Conservation (phyloP, 768 basidiomycete genomes). For the Hericium alpestre region DNA sequence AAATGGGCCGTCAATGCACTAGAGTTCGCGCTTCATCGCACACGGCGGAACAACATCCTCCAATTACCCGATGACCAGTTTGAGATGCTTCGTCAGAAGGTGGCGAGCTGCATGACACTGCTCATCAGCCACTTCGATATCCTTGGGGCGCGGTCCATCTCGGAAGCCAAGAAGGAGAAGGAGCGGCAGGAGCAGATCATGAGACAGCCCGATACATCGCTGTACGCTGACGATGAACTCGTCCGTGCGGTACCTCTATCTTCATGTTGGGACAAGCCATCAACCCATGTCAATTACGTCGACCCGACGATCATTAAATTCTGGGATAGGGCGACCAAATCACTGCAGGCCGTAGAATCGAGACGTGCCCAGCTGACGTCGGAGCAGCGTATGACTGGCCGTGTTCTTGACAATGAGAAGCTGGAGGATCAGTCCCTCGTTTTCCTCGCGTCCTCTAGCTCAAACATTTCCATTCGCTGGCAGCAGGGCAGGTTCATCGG, state of each 20-base stretch:
- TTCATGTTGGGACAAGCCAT: slow-evolving; percentile 21
- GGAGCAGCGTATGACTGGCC: slow-evolving; percentile 73
- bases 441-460: slow-evolving; percentile 90
- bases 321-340: slow-evolving; percentile 60
- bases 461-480: slow-evolving; percentile 94
- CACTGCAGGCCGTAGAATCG: slow-evolving; percentile 56
- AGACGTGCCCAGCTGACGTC: slow-evolving; percentile 47
- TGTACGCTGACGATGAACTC: slow-evolving; percentile 42
- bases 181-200: slow-evolving; percentile 65
- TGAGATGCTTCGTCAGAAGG: slow-evolving; percentile 78
- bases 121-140: slow-evolving; percentile 97
- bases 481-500: slow-evolving; percentile 98
- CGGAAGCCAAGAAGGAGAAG: slow-evolving; percentile 84
- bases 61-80: slow-evolving; percentile 85
- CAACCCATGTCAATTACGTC: slow-evolving; percentile 30
- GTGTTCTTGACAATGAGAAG: slow-evolving; percentile 88
- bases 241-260: slow-evolving; percentile 27
- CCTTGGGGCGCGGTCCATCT: slow-evolving; percentile 80
- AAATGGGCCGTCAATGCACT: slow-evolving; percentile 96
- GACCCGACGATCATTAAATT: slow-evolving; percentile 61
- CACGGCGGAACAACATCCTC: slow-evolving; percentile 79
- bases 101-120: slow-evolving; percentile 94
- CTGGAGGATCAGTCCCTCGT: slow-evolving; percentile 89
- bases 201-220: slow-evolving; percentile 37
- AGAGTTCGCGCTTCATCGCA: slow-evolving; percentile 83